Base-by-base conservation (phyloP, 306 rosid species). In the Betula pendula region DNA sequence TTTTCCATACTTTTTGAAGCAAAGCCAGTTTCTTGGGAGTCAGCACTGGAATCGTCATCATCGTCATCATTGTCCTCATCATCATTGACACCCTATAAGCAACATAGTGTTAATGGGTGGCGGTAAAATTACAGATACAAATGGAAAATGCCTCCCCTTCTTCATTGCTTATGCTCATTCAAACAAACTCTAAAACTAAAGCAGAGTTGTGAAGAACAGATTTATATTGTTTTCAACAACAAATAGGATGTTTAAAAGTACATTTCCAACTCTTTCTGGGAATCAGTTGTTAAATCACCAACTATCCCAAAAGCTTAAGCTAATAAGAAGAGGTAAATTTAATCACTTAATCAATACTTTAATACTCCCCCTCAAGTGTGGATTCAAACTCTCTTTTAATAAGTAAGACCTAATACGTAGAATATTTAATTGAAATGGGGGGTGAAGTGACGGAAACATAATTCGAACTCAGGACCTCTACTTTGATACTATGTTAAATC, bases 1-100 rank as follows among this genome's bases (percentile, higher is more conserved):
- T 4, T 45, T 58, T 47, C 71, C 91, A 84, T 87, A 94, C 98
- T 79, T 85, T 89, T 92, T 38, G 88, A 83, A 67, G 86, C 70
- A 43, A 72, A 11, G 1, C 87, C 89, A 22, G 84, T 71, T 42
- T 76, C 85, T 3, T 5, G 75, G 70, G 68, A 68, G 0, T 83
- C 80, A 0, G 77, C 86, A 1, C 86, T 82, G 0, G 74, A 81
- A 0, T 79, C 88, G 0, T 76, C 75, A 0, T 82, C 86, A 0
- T 74, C 80, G 0, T 74, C 80, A 0, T 68, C 82, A 0, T 80
- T 82, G 0, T 77, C 87, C 0, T 87, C 86, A 6, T 80, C 81
- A 0, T 77, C 82, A 4, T 89, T 89, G 48, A 60, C 74, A 47
- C 84, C 96, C 92, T 88, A 31, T 42, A 24, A 70, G 50, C 76